Conservation (phyloP, 176 grass and related monocot species). For the Echinochloa phyllopogon region DNA sequence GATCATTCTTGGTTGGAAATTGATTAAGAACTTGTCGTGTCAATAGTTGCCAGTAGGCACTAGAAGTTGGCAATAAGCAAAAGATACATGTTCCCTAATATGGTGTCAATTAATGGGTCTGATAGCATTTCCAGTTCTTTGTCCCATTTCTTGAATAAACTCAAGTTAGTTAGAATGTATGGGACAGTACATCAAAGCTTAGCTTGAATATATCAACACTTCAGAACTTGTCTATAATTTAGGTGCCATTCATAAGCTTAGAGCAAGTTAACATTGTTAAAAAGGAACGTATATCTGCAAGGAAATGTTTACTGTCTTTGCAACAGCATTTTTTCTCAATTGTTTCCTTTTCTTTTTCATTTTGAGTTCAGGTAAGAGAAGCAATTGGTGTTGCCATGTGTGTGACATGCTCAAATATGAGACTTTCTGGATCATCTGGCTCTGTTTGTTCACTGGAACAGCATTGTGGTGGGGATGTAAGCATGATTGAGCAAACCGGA, state of each 20-base stretch:
- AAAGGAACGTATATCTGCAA: slow-evolving; percentile 7
- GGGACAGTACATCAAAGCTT: background rate
- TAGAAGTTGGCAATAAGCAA: background rate
- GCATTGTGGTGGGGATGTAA: slow-evolving; percentile 39
- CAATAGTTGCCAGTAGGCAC: background rate
- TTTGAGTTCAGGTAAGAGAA: slow-evolving; percentile 82
- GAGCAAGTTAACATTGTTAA: background rate
- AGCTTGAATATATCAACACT: background rate
- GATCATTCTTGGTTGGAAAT: background rate
- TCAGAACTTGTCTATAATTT: background rate
- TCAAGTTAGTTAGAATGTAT: background rate
- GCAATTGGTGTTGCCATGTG: slow-evolving; percentile 85
- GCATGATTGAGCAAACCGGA: slow-evolving; percentile 56
- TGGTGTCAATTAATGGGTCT: background rate
- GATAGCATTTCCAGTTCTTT: background rate
- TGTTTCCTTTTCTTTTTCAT: background rate
- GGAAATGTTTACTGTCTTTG: slow-evolving; percentile 8
- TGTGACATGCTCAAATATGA: slow-evolving; percentile 83
- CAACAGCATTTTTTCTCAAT: slow-evolving; percentile 12
- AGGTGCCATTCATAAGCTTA: background rate
- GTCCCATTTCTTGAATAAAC: background rate
- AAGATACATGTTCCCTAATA: background rate
- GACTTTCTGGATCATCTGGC: slow-evolving; percentile 55
- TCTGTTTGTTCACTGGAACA: slow-evolving; percentile 33
- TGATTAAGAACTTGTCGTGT: background rate